Percentiles rank a stretch among this genome's conserved stretches.
These are phyloP conservation scores for Macrolepiota albuminosa DNA, from an alignment of 768 basidiomycete species.

Conservation along the genomic window DNA sequence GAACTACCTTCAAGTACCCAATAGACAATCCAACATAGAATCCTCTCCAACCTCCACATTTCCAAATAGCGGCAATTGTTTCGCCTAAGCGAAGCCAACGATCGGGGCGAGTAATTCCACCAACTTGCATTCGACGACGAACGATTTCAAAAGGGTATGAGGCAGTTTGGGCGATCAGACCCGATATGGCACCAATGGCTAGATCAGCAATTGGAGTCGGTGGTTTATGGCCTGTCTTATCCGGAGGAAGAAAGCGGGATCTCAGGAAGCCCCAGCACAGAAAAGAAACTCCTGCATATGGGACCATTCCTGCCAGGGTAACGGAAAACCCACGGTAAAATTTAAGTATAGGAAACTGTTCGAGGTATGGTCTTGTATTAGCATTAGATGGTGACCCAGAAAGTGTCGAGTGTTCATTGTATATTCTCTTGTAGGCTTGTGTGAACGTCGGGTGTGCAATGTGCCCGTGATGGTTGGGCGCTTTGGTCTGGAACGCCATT, in stretches of 20 bases:
- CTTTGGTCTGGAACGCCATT: slow-evolving; percentile 79
- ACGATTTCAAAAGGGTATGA: slow-evolving; percentile 96
- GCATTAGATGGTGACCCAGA: slow-evolving; percentile 17
- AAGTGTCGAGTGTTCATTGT: slow-evolving; percentile 51
- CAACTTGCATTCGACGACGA: slow-evolving; percentile 91
- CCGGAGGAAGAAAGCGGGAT: slow-evolving; percentile 48
- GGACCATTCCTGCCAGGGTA: slow-evolving; percentile 87
- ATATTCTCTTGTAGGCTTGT: slow-evolving; percentile 59
- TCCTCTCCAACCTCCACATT: slow-evolving; percentile 70
- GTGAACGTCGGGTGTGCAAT: slow-evolving; percentile 44
- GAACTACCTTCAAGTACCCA: slow-evolving; percentile 91
- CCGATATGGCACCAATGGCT: slow-evolving; percentile 79
- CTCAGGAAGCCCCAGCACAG: slow-evolving; percentile 83
- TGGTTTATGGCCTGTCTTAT: slow-evolving; percentile 28
- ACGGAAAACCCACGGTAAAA: slow-evolving; percentile 98
- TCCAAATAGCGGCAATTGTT: slow-evolving; percentile 66
- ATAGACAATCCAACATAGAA: slow-evolving; percentile 91
- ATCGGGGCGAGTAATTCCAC: slow-evolving; percentile 74
- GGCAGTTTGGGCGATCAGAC: slow-evolving; percentile 79
- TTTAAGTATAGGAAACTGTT: slow-evolving; percentile 71
- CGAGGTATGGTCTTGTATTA: slow-evolving; percentile 34
- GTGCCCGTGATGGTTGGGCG: slow-evolving; percentile 18
- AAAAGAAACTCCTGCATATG: slow-evolving; percentile 94
- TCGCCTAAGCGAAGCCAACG: slow-evolving; percentile 78
- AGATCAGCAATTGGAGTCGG: slow-evolving; percentile 61